Conservation (phyloP, 345 rosid species). For the Salix purpurea region DNA sequence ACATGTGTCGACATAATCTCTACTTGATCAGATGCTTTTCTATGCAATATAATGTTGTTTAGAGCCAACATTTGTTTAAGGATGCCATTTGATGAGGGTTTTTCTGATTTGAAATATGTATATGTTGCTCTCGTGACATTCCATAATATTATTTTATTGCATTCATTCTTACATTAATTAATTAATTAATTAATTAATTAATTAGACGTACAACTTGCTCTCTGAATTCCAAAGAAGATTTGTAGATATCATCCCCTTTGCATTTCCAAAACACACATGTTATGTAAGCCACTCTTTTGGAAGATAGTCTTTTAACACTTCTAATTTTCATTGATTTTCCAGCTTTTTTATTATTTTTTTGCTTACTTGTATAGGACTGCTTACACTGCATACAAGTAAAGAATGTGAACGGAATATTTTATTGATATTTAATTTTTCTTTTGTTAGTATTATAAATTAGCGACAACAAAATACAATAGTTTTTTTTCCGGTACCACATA, state of each 20-base stretch:
- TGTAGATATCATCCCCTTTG: neutral
- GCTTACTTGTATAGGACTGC: too few relatives aligned
- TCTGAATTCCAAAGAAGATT: neutral
- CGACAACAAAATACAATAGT: too few relatives aligned
- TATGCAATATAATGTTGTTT: neutral
- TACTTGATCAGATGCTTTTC: neutral
- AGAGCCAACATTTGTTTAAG: neutral
- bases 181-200: too few relatives aligned
- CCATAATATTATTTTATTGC: neutral
- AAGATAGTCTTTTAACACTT: too few relatives aligned
- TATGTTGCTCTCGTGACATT: conserved; percentile 1
- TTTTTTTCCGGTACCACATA: too few relatives aligned
- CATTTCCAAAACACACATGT: neutral
- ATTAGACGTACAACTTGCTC: neutral
- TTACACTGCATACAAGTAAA: too few relatives aligned
- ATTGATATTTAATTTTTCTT: too few relatives aligned
- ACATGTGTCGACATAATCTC: neutral
- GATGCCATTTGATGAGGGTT: neutral
- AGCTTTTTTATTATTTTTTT: too few relatives aligned
- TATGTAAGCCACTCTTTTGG: neutral
- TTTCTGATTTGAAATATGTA: neutral
- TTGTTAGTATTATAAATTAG: too few relatives aligned
- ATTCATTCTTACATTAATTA: neutral
- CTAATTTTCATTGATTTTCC: too few relatives aligned
- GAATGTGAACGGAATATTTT: too few relatives aligned